Evolutionary conservation across 73 alveolate genomes (phyloP).

Genomic region (Diophrys appendiculata): DNA sequence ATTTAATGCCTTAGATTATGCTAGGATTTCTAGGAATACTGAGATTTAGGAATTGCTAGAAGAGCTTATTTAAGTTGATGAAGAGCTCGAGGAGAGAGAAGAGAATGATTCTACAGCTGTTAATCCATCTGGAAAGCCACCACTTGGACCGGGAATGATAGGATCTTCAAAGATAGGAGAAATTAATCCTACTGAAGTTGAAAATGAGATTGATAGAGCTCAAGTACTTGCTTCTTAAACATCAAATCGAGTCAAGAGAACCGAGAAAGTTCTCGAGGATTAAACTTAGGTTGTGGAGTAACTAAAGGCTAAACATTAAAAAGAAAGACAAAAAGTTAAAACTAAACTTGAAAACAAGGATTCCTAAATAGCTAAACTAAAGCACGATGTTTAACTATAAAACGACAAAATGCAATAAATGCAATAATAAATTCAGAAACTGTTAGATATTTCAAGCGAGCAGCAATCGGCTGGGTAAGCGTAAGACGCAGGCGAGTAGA

Average conservation of each 20-base stretch:
- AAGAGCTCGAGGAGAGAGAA: neutral
- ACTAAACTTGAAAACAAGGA: neutral
- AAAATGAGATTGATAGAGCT: neutral
- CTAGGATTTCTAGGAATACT: slow-evolving; percentile 16
- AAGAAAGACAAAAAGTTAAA: neutral
- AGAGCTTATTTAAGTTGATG: slow-evolving; percentile 16
- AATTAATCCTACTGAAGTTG: neutral
- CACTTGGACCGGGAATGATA: too few relatives aligned
- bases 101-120: neutral
- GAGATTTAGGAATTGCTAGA: slow-evolving; percentile 14
- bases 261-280: neutral
- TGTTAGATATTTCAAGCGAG: too few relatives aligned
- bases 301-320: neutral
- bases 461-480: too few relatives aligned
- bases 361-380: neutral
- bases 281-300: neutral
- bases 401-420: neutral
- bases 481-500: too few relatives aligned
- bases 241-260: neutral
- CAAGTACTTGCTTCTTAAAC: neutral
- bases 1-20: slow-evolving; percentile 30
- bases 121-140: neutral
- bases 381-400: neutral
- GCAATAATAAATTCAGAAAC: neutral
- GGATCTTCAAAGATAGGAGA: neutral